Conservation (phyloP, 225 moss, liverwort and hornwort genomes). For the Bryum argenteum region DNA sequence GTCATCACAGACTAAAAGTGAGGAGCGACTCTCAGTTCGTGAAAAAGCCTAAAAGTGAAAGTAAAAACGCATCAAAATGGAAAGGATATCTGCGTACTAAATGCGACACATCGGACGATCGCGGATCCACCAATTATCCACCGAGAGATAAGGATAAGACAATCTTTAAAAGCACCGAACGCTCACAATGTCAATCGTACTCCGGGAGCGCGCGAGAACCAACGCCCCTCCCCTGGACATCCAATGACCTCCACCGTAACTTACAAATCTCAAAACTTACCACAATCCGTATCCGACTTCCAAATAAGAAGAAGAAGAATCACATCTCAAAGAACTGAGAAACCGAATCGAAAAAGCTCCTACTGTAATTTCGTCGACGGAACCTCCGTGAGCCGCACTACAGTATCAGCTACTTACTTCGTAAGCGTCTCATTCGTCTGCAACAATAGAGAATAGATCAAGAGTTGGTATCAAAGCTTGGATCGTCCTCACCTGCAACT, state of each 20-base stretch:
- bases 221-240: no score
- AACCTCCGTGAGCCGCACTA: background rate
- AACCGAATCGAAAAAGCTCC: background rate
- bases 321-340: no score
- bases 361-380: background rate
- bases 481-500: background rate
- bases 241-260: background rate
- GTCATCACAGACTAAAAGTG: background rate
- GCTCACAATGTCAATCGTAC: background rate
- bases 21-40: background rate
- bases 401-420: no score
- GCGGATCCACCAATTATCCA: slow-evolving; percentile 46
- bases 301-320: no score
- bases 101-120: slow-evolving; percentile 36
- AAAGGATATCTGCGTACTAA: slow-evolving; percentile 33
- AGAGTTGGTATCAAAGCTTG: no score
- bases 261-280: background rate
- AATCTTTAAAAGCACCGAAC: slow-evolving; percentile 24
- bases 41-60: slow-evolving; percentile 8
- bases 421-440: no score
- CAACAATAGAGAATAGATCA: background rate
- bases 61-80: slow-evolving; percentile 15
- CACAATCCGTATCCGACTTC: background rate
- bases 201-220: slow-evolving; percentile 2
- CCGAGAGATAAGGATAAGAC: slow-evolving; percentile 53